Conservation (phyloP, 2,329 filamentous ascomycete species). For the Colletotrichum sp. region DNA sequence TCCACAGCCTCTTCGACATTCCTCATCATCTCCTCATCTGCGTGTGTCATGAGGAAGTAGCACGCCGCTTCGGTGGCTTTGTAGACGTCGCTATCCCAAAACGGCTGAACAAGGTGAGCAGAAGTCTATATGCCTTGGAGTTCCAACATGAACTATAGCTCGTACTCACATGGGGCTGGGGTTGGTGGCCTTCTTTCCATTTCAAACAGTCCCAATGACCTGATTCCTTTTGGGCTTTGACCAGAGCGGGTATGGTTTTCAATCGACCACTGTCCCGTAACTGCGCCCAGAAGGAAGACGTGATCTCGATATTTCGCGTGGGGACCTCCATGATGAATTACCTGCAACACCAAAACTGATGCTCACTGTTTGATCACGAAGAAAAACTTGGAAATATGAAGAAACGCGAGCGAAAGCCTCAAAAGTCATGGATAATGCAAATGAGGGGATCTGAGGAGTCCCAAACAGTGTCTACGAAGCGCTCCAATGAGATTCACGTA, state of each 20-base stretch:
- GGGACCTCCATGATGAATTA: not conserved
- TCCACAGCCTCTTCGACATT: constrained; percentile 2
- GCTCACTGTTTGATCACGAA: not conserved
- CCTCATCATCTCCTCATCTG: not conserved
- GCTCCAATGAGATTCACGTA: not conserved
- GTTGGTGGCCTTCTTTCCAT: constrained; percentile 1
- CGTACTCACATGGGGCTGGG: not conserved
- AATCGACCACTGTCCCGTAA: not conserved
- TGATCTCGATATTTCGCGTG: not conserved
- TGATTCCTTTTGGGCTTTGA: not conserved
- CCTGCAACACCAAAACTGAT: not conserved
- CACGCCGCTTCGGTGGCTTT: constrained; percentile 3
- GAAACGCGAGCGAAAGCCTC: not conserved
- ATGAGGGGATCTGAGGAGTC: not conserved
- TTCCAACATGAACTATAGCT: not conserved
- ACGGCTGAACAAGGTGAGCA: not conserved
- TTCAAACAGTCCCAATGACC: constrained; percentile 2
- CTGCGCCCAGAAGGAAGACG: not conserved
- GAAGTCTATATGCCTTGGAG: not conserved
- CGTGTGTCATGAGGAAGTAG: not conserved
- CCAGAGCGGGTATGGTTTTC: not conserved
- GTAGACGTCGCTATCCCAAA: constrained; percentile 7
- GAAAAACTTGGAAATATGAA: not conserved
- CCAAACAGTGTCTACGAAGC: not conserved
- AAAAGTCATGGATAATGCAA: not conserved